These are phyloP conservation scores for Celoporthe dispersa DNA, from an alignment of 2,329 filamentous ascomycete species.

Conservation along the genomic window DNA sequence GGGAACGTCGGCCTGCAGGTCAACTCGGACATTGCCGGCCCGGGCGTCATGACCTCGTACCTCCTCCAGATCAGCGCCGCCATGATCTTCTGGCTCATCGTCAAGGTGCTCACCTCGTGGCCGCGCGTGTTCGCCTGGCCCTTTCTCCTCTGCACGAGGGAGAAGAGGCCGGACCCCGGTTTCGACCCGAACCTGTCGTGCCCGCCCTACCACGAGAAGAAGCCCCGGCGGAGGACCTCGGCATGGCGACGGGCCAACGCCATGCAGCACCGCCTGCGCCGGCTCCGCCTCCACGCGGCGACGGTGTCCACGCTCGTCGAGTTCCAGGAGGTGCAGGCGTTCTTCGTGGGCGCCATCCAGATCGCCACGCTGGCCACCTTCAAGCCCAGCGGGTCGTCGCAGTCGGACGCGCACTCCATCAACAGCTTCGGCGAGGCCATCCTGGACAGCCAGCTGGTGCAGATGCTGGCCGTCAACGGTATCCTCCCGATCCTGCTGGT, in stretches of 20 bases:
- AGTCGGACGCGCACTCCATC: constrained; percentile 7
- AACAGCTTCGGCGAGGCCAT: constrained; percentile 17
- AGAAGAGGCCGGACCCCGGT: background rate
- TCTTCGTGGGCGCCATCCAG: constrained; percentile 14
- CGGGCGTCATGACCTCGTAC: constrained; percentile 20
- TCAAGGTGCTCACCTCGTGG: constrained; percentile 9
- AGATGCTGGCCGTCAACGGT: constrained; percentile 16
- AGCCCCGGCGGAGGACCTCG: background rate
- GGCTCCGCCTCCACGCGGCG: constrained; percentile 1
- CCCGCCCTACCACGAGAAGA: background rate
- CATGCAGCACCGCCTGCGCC: constrained; percentile 9
- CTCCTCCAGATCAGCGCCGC: constrained; percentile 9
- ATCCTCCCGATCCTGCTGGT: constrained; percentile 11
- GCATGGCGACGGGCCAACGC: constrained; percentile 14
- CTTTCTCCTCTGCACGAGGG: background rate
- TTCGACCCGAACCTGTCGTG: constrained; percentile 11
- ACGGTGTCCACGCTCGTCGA: constrained; percentile 10
- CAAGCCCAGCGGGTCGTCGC: background rate
- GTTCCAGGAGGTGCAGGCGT: constrained; percentile 20
- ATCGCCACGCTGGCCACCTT: constrained; percentile 18
- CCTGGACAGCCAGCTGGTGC: constrained; percentile 16
- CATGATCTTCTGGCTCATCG: constrained; percentile 16
- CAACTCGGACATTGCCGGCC: constrained; percentile 20
- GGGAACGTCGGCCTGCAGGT: constrained; percentile 3
- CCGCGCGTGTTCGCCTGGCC: constrained; percentile 12